phyloP scores from a whole-genome alignment of 139 green algal genomes.

The Ettlia oleoabundans region DNA sequence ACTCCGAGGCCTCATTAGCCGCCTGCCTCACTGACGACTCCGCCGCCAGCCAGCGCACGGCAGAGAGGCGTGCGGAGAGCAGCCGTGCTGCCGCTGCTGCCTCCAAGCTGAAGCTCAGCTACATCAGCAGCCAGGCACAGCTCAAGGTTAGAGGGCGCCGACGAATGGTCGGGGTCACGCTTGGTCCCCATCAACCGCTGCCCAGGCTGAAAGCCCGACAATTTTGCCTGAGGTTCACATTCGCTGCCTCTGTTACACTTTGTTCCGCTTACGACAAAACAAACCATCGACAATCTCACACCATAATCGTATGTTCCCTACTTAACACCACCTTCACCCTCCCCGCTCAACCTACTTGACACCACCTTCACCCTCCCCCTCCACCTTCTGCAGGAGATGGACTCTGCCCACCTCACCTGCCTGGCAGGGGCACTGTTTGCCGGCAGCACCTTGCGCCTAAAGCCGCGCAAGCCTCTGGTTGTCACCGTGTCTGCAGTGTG shows the following conservation, averaged over 20 bases:
- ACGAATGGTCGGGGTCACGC: too few species aligned
- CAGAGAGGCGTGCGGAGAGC: neutral
- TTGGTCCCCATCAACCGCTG: too few species aligned
- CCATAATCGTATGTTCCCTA: too few species aligned
- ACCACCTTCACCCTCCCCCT: neutral
- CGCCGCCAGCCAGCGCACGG: neutral
- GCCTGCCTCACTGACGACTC: conserved; percentile 32
- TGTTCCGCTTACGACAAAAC: too few species aligned
- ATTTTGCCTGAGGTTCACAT: too few species aligned
- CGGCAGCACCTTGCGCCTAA: conserved; percentile 27
- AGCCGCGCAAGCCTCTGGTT: conserved; percentile 35
- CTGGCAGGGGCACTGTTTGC: neutral
- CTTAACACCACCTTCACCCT: neutral
- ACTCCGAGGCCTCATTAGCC: too few species aligned
- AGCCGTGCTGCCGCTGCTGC: neutral
- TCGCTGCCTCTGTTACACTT: too few species aligned
- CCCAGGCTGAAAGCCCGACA: too few species aligned
- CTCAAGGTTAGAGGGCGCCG: neutral
- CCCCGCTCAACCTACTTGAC: neutral
- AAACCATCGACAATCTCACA: too few species aligned
- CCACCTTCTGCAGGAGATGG: neutral
- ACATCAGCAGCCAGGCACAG: conserved; percentile 34
- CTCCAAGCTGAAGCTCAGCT: conserved; percentile 19
- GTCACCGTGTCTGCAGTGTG: conserved; percentile 26
- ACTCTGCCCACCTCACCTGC: neutral